Conservation (phyloP, 352 stramenopile species). For the Phytophthora cactorum region DNA sequence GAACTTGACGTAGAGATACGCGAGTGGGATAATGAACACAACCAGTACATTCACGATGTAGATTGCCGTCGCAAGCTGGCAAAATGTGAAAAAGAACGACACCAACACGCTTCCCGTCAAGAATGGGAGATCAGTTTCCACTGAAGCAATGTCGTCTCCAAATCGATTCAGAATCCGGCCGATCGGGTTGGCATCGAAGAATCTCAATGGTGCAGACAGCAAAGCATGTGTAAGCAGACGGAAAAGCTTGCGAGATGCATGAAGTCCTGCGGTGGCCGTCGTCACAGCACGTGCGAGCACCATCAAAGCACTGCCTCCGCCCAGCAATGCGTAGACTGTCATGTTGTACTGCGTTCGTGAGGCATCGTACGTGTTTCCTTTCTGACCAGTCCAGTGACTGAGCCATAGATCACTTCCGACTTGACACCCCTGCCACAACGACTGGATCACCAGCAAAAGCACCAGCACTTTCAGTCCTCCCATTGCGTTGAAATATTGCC, state of each 20-base stretch:
- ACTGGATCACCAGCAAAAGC: neutral
- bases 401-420: neutral
- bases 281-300: neutral
- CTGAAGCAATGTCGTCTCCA: conserved; percentile 65
- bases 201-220: conserved; percentile 28
- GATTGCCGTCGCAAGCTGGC: conserved; percentile 75
- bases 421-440: neutral
- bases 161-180: conserved; percentile 92
- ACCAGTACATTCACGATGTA: conserved; percentile 78
- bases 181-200: conserved; percentile 93
- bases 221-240: neutral
- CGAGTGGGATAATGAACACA: conserved; percentile 79
- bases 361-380: neutral
- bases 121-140: neutral
- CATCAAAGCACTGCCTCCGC: neutral
- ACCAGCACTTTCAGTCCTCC: neutral
- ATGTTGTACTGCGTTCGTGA: neutral
- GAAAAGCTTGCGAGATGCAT: neutral
- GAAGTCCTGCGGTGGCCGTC: neutral
- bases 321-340: neutral
- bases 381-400: neutral
- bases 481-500: neutral
- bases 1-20: conserved; percentile 80
- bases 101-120: conserved; percentile 45
- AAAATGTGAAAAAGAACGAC: conserved; percentile 67